Percentiles rank a stretch among this genome's conserved stretches.
Conservation (phyloP, 2,329 filamentous ascomycete species). For the Penicillium griseofulvum region DNA sequence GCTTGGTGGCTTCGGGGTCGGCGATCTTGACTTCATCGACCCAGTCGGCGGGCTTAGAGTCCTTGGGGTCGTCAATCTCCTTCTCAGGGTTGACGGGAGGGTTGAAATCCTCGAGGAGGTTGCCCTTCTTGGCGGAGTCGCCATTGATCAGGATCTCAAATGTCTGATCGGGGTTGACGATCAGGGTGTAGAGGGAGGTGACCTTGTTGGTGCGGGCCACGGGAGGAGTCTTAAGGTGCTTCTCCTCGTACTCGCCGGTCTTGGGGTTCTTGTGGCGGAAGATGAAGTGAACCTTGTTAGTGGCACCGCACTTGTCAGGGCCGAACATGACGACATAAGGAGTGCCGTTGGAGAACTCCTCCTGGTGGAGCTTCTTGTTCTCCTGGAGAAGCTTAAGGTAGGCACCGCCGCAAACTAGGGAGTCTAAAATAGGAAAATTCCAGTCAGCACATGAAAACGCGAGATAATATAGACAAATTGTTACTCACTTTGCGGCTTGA, state of each 20-base stretch:
- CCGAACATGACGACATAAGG: constrained; percentile 99
- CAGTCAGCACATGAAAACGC: neutral
- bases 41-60: constrained; percentile 93
- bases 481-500: constrained; percentile 91
- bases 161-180: constrained; percentile 94
- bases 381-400: constrained; percentile 99
- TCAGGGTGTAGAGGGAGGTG: constrained; percentile 91
- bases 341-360: constrained; percentile 96
- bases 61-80: constrained; percentile 93
- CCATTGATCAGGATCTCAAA: constrained; percentile 91
- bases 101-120: constrained; percentile 87
- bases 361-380: constrained; percentile 92
- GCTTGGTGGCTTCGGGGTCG: constrained; percentile 92
- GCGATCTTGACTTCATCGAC: constrained; percentile 88
- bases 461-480: neutral
- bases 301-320: constrained; percentile 97
- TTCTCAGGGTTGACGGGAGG: constrained; percentile 89
- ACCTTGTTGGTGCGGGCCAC: constrained; percentile 87
- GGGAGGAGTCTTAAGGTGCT: constrained; percentile 85
- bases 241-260: constrained; percentile 99
- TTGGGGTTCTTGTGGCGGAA: constrained; percentile 99
- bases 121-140: constrained; percentile 81
- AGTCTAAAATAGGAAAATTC: constrained; percentile 57
- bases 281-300: constrained; percentile 97
- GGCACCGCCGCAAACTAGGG: constrained; percentile 94